Percentiles rank a stretch among this genome's conserved stretches.
These are phyloP conservation scores for Malassezia pachydermatis DNA, from an alignment of 1,284 basidiomycete species.

Conservation along the genomic window DNA sequence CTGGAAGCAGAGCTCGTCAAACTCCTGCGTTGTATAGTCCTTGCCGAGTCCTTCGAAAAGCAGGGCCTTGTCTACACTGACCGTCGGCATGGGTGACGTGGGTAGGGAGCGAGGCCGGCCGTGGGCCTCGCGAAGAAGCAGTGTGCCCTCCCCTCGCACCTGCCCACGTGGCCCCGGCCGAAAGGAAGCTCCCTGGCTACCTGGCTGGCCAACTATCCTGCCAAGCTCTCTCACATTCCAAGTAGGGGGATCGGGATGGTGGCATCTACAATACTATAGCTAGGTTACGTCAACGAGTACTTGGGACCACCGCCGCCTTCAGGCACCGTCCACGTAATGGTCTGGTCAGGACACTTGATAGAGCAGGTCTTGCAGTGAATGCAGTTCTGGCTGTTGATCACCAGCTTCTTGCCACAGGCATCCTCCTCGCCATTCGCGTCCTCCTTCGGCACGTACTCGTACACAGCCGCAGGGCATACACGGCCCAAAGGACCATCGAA, in stretches of 20 bases:
- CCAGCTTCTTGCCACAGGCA: slow-evolving; percentile 68
- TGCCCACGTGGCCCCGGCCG: slow-evolving; percentile 7
- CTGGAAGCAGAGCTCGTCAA: slow-evolving; percentile 91
- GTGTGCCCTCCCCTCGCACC: no score
- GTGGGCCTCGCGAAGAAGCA: no score
- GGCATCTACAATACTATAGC: neutral
- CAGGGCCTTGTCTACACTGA: slow-evolving; percentile 87
- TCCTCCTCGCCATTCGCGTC: slow-evolving; percentile 55
- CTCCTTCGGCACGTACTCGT: slow-evolving; percentile 75
- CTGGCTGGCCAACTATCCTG: neutral
- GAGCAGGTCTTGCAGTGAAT: slow-evolving; percentile 48
- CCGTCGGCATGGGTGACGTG: slow-evolving; percentile 66
- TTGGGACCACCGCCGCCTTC: slow-evolving; percentile 47
- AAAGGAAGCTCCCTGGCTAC: neutral
- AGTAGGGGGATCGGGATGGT: no score
- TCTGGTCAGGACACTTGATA: slow-evolving; percentile 45
- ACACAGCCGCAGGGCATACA: slow-evolving; percentile 90
- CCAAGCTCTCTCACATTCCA: no score
- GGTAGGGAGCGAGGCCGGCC: no score
- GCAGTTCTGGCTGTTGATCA: slow-evolving; percentile 78
- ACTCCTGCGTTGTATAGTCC: slow-evolving; percentile 67
- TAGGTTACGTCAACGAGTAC: slow-evolving; percentile 41
- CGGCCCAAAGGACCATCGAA: slow-evolving; percentile 77
- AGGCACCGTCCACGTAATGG: slow-evolving; percentile 41
- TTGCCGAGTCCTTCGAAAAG: slow-evolving; percentile 77